Percentiles rank a stretch among this genome's conserved stretches.
phyloP scores from a whole-genome alignment of 306 rosid species.

The Cucurbita moschata region DNA sequence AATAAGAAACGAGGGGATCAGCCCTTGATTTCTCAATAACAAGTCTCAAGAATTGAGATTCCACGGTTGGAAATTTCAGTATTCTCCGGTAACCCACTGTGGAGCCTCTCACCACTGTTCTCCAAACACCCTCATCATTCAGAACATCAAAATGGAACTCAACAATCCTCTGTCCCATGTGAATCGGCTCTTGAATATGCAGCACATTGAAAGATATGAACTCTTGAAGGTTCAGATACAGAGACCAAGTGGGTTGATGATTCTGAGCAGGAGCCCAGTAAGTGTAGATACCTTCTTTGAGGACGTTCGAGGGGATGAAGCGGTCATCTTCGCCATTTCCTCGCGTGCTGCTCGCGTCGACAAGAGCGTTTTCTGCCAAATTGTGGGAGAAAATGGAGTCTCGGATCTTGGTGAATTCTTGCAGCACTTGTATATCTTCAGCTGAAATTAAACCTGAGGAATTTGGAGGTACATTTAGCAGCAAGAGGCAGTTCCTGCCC shows the following conservation, averaged over 20 bases:
- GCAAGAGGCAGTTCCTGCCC: slow-evolving; percentile 66
- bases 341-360: slow-evolving; percentile 53
- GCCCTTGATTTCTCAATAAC: slow-evolving; percentile 53
- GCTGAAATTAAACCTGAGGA: slow-evolving; percentile 74
- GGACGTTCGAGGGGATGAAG: slow-evolving; percentile 47
- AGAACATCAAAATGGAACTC: slow-evolving; percentile 53
- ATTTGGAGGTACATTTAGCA: slow-evolving; percentile 85
- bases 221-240: slow-evolving; percentile 44
- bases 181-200: slow-evolving; percentile 75
- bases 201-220: slow-evolving; percentile 56
- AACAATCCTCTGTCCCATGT: slow-evolving; percentile 79
- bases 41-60: slow-evolving; percentile 53
- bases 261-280: slow-evolving; percentile 79
- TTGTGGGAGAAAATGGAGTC: slow-evolving; percentile 57
- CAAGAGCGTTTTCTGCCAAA: slow-evolving; percentile 37
- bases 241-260: slow-evolving; percentile 37
- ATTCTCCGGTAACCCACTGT: slow-evolving; percentile 73
- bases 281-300: slow-evolving; percentile 45
- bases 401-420: slow-evolving; percentile 50
- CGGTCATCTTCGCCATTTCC: slow-evolving; percentile 32
- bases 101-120: slow-evolving; percentile 43
- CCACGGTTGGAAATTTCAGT: slow-evolving; percentile 36
- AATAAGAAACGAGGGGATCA: slow-evolving; percentile 50
- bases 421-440: slow-evolving; percentile 70
- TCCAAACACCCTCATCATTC: slow-evolving; percentile 36